These are phyloP conservation scores for Cornus suecica DNA, from an alignment of 148 eudicot genomes.

Conservation along the genomic window DNA sequence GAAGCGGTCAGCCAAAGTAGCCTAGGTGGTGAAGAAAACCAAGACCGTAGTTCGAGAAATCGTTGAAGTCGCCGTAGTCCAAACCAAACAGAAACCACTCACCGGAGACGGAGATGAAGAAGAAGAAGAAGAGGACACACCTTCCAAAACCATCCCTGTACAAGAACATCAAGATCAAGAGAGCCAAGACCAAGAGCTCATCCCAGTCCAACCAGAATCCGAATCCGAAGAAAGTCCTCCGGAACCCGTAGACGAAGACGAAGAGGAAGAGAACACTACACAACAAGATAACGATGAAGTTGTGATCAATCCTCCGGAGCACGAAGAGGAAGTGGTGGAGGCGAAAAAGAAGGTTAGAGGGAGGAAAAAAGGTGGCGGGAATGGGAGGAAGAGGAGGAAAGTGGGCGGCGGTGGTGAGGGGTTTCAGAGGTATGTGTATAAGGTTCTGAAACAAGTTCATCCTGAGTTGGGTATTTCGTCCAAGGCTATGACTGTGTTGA, in stretches of 20 bases:
- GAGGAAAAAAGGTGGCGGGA: slow-evolving; percentile 1
- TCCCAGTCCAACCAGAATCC: background rate
- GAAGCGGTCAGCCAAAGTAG: slow-evolving; percentile 23
- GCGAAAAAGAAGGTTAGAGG: slow-evolving; percentile 1
- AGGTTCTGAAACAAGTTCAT: slow-evolving; percentile 81
- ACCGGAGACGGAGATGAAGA: too few species aligned
- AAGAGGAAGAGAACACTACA: background rate
- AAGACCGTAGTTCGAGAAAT: slow-evolving; percentile 50
- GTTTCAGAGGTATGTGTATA: slow-evolving; percentile 55
- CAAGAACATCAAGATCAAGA: background rate
- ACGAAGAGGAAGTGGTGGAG: background rate
- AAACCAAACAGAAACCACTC: background rate
- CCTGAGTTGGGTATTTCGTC: slow-evolving; percentile 66
- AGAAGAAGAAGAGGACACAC: too few species aligned
- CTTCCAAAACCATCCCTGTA: too few species aligned
- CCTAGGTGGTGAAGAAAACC: slow-evolving; percentile 35
- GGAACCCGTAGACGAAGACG: too few species aligned
- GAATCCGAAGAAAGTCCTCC: too few species aligned
- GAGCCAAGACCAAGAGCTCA: slow-evolving; percentile 7
- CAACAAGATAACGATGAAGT: too few species aligned
- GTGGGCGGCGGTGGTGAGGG: slow-evolving; percentile 35
- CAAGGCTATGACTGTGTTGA: slow-evolving; percentile 67
- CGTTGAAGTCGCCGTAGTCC: slow-evolving; percentile 33
- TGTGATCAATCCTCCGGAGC: too few species aligned
- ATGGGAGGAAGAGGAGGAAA: slow-evolving; percentile 14